phyloP scores from a whole-genome alignment of 441 rosid genomes.

The Mallotus repandus region DNA sequence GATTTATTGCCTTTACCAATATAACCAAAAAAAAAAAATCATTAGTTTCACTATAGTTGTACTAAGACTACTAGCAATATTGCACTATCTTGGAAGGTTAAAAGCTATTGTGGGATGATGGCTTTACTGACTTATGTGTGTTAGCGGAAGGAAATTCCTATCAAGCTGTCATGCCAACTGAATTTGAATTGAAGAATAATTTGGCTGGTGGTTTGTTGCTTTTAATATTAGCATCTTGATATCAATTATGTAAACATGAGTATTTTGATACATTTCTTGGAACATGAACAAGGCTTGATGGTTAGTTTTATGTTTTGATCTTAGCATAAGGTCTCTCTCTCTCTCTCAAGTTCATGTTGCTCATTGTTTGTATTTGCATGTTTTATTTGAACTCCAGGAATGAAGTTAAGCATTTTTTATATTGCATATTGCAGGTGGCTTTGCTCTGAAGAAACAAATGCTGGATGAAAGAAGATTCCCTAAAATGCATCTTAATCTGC shows the following conservation, averaged over 20 bases:
- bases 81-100: background rate
- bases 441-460: conserved; percentile 87
- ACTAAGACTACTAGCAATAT: background rate
- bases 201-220: background rate
- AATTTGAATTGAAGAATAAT: background rate
- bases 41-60: background rate
- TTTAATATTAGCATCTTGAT: background rate
- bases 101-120: background rate
- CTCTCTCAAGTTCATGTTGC: background rate
- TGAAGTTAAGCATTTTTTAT: conserved; percentile 12
- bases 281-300: background rate
- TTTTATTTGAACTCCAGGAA: conserved; percentile 8
- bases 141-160: too few species aligned
- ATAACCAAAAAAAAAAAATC: too few species aligned
- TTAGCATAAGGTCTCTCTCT: background rate
- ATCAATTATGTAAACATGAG: background rate
- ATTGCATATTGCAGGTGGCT: conserved; percentile 60
- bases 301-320: background rate
- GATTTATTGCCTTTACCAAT: background rate
- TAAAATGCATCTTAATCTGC: conserved; percentile 90
- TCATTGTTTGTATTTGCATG: conserved; percentile 8
- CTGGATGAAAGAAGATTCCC: conserved; percentile 92
- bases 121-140: background rate
- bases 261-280: background rate
- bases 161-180: background rate